Percentiles rank a stretch among this genome's conserved stretches.
These are phyloP conservation scores for Diaporthe vaccinii DNA, from an alignment of 2,329 filamentous ascomycete species.

Conservation along the genomic window DNA sequence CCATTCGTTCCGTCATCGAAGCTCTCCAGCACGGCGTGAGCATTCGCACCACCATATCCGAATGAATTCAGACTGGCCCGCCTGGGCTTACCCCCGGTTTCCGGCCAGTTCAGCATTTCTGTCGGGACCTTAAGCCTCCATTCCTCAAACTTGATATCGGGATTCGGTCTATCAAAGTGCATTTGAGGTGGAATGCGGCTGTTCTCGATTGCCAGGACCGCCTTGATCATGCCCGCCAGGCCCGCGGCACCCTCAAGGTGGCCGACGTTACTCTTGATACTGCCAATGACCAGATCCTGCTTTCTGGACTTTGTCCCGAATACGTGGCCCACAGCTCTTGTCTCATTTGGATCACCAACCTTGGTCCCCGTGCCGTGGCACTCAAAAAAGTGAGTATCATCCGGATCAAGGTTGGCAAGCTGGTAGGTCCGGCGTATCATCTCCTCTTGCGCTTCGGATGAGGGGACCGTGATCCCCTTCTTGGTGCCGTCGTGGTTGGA, in stretches of 20 bases:
- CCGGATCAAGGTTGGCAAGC: slow-evolving; percentile 35
- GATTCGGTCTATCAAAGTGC: slow-evolving; percentile 52
- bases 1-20: neutral
- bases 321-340: slow-evolving; percentile 2
- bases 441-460: slow-evolving; percentile 61
- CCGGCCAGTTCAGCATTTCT: slow-evolving; percentile 8
- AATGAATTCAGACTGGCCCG: slow-evolving; percentile 34
- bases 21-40: slow-evolving; percentile 18
- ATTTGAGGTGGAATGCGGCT: slow-evolving; percentile 52
- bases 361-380: slow-evolving; percentile 33
- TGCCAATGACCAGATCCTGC: slow-evolving; percentile 48
- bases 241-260: slow-evolving; percentile 59
- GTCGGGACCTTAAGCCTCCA: slow-evolving; percentile 43
- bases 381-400: slow-evolving; percentile 46
- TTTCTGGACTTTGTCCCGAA: slow-evolving; percentile 39
- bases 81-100: slow-evolving; percentile 3
- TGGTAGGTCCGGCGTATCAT: slow-evolving; percentile 43
- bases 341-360: slow-evolving; percentile 50
- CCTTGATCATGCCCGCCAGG: slow-evolving; percentile 57
- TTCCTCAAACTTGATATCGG: slow-evolving; percentile 49
- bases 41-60: slow-evolving; percentile 36
- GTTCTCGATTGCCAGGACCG: slow-evolving; percentile 52
- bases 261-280: slow-evolving; percentile 44
- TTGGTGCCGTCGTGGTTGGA: slow-evolving; percentile 57
- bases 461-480: slow-evolving; percentile 58